Conservation (phyloP, 228 moss, liverwort and hornwort species). For the Sphagnum magellanicum region DNA sequence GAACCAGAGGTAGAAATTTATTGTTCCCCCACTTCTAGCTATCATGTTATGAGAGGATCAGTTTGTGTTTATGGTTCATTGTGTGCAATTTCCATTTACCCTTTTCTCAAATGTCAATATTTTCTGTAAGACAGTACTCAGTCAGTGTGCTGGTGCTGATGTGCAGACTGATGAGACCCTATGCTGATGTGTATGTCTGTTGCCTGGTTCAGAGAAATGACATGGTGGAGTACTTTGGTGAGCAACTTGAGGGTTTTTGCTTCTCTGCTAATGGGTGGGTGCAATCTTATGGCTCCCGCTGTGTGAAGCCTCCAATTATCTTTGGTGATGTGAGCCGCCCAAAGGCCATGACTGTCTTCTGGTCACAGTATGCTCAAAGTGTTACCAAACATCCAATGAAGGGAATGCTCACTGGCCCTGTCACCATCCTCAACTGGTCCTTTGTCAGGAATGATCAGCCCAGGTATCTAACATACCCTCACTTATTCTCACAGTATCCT, state of each 20-base stretch:
- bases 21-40: no score
- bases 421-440: conserved; percentile 87
- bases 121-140: no score
- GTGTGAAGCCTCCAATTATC: conserved; percentile 91
- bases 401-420: conserved; percentile 66
- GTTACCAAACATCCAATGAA: conserved; percentile 55
- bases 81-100: no score
- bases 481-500: no score
- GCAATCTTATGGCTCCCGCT: conserved; percentile 62
- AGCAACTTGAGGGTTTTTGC: conserved; percentile 48
- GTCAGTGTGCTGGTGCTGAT: no score
- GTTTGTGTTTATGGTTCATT: no score
- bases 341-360: conserved; percentile 83
- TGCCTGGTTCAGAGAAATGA: conserved; percentile 36
- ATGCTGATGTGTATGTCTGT: no score
- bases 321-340: conserved; percentile 89
- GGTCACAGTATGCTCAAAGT: conserved; percentile 83
- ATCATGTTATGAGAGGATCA: no score
- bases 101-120: no score
- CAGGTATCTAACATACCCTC: conserved; percentile 6
- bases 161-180: no score
- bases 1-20: conserved; percentile 56
- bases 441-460: conserved; percentile 90
- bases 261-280: conserved; percentile 68
- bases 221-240: conserved; percentile 68